Evolutionary conservation across 1,284 basidiomycete species (phyloP).

Genomic region (Cutaneotrichosporon arboriforme): DNA sequence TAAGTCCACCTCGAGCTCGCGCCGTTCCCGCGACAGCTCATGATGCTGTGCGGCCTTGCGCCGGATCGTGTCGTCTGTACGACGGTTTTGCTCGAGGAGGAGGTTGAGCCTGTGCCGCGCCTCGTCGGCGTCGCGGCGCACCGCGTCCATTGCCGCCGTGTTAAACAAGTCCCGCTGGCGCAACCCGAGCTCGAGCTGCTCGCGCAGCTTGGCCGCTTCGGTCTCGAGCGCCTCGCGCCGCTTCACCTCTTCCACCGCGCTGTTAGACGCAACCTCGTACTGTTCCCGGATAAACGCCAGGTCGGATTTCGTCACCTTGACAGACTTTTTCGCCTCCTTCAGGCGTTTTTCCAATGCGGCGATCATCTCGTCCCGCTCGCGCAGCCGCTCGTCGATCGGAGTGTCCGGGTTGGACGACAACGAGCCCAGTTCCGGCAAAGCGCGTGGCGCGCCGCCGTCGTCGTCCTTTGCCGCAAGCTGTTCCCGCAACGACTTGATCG

Average conservation of each 20-base stretch:
- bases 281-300: constrained; percentile 25
- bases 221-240: constrained; percentile 16
- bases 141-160: constrained; percentile 13
- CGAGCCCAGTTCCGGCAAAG: too few relatives aligned
- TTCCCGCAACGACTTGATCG: background rate
- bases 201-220: constrained; percentile 21
- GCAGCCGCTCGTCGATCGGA: constrained; percentile 2
- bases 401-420: background rate
- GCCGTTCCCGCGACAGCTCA: constrained; percentile 17
- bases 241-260: constrained; percentile 27
- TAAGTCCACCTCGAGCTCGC: constrained; percentile 16
- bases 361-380: constrained; percentile 11
- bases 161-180: constrained; percentile 33
- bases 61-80: constrained; percentile 38
- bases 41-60: constrained; percentile 25
- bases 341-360: constrained; percentile 7
- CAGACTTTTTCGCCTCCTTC: constrained; percentile 3
- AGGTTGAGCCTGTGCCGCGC: constrained; percentile 23
- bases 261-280: constrained; percentile 28
- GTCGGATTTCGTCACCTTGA: constrained; percentile 11
- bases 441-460: background rate
- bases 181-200: constrained; percentile 34
- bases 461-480: background rate
- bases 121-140: constrained; percentile 9
- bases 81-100: constrained; percentile 34